Evolutionary conservation across 2,329 filamentous ascomycete genomes (phyloP).

Genomic region (Cercospora nicotianae): DNA sequence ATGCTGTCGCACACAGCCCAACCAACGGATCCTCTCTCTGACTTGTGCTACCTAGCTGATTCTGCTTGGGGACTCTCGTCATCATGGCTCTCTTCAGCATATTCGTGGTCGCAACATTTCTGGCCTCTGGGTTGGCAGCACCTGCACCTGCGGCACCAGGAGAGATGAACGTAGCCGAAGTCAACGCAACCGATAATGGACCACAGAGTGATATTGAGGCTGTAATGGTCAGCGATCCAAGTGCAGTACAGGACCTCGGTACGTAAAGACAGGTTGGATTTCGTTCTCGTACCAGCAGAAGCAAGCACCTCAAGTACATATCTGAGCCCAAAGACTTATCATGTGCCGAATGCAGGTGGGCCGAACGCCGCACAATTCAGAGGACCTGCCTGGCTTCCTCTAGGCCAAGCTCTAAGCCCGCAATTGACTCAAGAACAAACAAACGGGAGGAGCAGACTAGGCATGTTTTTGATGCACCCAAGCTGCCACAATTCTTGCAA

Average conservation of each 20-base stretch:
- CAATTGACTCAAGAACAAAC: slow-evolving; percentile 28
- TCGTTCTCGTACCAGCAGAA: not conserved
- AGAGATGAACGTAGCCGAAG: not conserved
- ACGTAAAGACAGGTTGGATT: not conserved
- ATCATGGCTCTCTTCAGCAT: not conserved
- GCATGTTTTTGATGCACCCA: slow-evolving; percentile 29
- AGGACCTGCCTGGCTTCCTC: slow-evolving; percentile 25
- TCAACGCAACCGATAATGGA: not conserved
- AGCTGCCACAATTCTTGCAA: slow-evolving; percentile 28
- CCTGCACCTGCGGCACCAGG: not conserved
- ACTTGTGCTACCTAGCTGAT: not conserved
- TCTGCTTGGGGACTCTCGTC: not conserved
- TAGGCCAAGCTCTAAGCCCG: slow-evolving; percentile 21
- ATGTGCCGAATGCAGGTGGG: slow-evolving; percentile 18
- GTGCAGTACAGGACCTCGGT: not conserved
- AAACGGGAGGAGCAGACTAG: slow-evolving; percentile 33
- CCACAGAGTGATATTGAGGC: not conserved
- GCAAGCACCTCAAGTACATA: not conserved
- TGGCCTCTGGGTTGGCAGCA: not conserved
- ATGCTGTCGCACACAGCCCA: not conserved
- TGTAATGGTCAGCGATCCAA: not conserved
- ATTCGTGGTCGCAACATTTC: not conserved
- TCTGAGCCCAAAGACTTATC: not conserved
- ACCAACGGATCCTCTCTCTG: not conserved
- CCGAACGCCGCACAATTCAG: slow-evolving; percentile 18